Evolutionary conservation across 768 basidiomycete genomes (phyloP), one percentile per base, ranked within the genome.

Genomic region (Rhodosporidiobolus sp.): DNA sequence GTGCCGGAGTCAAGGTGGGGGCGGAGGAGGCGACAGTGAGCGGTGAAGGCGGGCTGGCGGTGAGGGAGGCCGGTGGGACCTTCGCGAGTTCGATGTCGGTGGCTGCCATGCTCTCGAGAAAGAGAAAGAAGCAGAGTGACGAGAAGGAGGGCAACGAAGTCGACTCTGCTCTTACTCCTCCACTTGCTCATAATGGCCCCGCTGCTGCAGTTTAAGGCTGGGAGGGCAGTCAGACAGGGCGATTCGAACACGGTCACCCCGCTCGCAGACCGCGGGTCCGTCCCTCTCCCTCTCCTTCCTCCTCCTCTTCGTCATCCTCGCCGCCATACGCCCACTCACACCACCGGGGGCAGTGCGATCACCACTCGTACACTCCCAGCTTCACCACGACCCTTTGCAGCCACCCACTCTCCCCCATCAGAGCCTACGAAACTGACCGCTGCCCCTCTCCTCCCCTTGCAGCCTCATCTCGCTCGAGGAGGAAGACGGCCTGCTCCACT

Each of bases 401-500:
- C n/a, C n/a, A n/a, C n/a, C n/a, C n/a, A n/a, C n/a, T n/a, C n/a
- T n/a, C n/a, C n/a, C n/a, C n/a, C n/a, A n/a, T n/a, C n/a, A n/a
- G n/a, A n/a, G n/a, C n/a, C n/a, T n/a, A n/a, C n/a, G n/a, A 14
- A 45, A 32, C 11, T 49, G 54, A 10, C 54, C n/a, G 64, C 64
- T 57, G 61, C 34, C 60, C 48, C 7, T 2, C 48, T 64, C 22
- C 35, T 20, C 52, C 28, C 35, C 26, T 28, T 20, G n/a, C 65
- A 74, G 76, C 34, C 65, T 77, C 17, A 34, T 77, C 52, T 60
- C 60, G 48, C 52, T 77, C 43, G 64, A 76, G n/a, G 70, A 78
- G n/a, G 73, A 76, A 16, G 78, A 77, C 62, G 74, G 77, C 20
- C 62, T 78, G 24, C 55, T 76, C 26, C 78, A 78, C 61, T 78